Evolutionary conservation across 805 yeast species (phyloP).

Genomic region (Candida pseudofarinosa): DNA sequence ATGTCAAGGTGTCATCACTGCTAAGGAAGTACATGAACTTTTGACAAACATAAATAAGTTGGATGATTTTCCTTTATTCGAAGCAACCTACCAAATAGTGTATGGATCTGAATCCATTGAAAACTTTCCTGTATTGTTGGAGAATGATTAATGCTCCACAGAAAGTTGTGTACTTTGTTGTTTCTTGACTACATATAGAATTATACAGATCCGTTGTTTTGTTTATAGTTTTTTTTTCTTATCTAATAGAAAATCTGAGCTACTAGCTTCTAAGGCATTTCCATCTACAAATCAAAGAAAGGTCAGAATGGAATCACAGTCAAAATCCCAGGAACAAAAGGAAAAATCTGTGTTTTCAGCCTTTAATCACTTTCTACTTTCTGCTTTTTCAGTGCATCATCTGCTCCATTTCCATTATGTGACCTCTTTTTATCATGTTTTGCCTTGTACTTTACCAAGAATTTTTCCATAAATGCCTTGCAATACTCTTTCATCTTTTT

Average conservation of each 20-base stretch:
- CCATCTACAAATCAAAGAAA: not conserved
- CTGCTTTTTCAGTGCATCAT: not conserved
- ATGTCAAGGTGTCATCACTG: slow-evolving; percentile 92
- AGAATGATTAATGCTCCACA: slow-evolving; percentile 14
- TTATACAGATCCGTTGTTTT: not conserved
- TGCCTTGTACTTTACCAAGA: slow-evolving; percentile 43
- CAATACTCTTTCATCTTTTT: slow-evolving; percentile 66
- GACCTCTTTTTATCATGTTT: slow-evolving; percentile 26
- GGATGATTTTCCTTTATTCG: slow-evolving; percentile 77
- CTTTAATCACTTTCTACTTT: not conserved
- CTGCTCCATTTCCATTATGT: slow-evolving; percentile 4
- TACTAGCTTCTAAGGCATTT: not conserved
- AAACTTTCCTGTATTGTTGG: slow-evolving; percentile 68
- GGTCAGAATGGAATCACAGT: not conserved
- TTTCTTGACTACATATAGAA: not conserved
- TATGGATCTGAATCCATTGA: slow-evolving; percentile 72
- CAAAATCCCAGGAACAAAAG: not conserved
- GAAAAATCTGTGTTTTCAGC: not conserved
- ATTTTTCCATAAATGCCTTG: slow-evolving; percentile 63
- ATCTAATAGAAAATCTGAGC: not conserved
- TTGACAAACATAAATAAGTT: slow-evolving; percentile 48
- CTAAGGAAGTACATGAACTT: slow-evolving; percentile 87
- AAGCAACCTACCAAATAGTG: slow-evolving; percentile 77
- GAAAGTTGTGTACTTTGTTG: not conserved
- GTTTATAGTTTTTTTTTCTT: not conserved